Evolutionary conservation across 768 basidiomycete species (phyloP).

Genomic region (Agaricus sinodeliciosus): DNA sequence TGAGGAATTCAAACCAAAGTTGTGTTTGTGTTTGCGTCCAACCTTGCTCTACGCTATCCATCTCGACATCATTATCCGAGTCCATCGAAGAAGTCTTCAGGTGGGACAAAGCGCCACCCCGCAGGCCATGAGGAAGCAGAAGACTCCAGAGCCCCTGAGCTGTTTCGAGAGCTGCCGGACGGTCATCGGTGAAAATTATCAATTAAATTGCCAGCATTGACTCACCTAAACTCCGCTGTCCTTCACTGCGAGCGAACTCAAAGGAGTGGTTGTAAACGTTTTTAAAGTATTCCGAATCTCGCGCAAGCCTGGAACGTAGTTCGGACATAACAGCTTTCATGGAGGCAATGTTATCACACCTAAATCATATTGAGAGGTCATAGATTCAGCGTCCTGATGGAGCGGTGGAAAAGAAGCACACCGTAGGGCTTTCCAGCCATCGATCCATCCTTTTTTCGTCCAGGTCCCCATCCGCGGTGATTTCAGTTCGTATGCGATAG

Average conservation of each 20-base stretch:
- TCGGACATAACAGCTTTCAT: constrained; percentile 54
- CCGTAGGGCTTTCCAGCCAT: constrained; percentile 76
- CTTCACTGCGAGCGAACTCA: constrained; percentile 66
- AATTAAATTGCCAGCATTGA: neutral
- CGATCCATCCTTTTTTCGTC: constrained; percentile 64
- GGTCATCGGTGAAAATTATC: neutral
- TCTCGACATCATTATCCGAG: constrained; percentile 41
- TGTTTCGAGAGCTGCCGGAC: constrained; percentile 49
- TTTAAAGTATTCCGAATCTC: constrained; percentile 63
- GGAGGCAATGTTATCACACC: constrained; percentile 55
- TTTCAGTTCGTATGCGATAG: constrained; percentile 76
- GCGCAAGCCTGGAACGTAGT: constrained; percentile 53
- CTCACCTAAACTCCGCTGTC: constrained; percentile 76
- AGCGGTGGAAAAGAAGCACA: constrained; percentile 26
- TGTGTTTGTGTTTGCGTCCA: constrained; percentile 58
- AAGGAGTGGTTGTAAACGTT: constrained; percentile 80
- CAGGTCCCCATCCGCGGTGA: constrained; percentile 71
- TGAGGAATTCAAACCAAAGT: constrained; percentile 79
- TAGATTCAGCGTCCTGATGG: neutral
- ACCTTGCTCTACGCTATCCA: constrained; percentile 39
- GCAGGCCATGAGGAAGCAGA: constrained; percentile 67
- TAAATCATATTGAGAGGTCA: constrained; percentile 18
- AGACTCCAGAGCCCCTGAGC: constrained; percentile 75
- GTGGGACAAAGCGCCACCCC: constrained; percentile 57
- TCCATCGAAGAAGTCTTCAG: constrained; percentile 18